Evolutionary conservation across 495 filamentous ascomycete genomes (phyloP).

Genomic region (Aspergillus affinis): DNA sequence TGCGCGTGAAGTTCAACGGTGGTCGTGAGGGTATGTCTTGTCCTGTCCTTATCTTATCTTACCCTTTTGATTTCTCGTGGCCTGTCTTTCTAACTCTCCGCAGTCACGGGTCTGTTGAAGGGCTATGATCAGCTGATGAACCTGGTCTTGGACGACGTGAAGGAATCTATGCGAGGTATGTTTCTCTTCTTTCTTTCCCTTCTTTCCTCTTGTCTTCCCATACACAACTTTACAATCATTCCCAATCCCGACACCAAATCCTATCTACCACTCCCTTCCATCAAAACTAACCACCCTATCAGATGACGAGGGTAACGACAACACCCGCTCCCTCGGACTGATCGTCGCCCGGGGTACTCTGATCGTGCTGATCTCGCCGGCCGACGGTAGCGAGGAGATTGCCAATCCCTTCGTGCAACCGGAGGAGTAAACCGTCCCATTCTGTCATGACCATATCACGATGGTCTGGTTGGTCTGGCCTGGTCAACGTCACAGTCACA

Average conservation of each 20-base stretch:
- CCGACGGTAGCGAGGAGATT: slow-evolving; percentile 94
- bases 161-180: slow-evolving; percentile 82
- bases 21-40: slow-evolving; percentile 80
- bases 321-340: slow-evolving; percentile 79
- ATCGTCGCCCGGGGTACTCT: slow-evolving; percentile 91
- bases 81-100: slow-evolving; percentile 8
- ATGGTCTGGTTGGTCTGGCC: no score
- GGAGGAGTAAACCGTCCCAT: slow-evolving; percentile 49
- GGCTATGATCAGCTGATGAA: slow-evolving; percentile 98
- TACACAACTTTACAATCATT: no score
- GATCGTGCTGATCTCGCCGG: slow-evolving; percentile 85
- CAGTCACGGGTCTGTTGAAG: slow-evolving; percentile 86
- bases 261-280: not conserved
- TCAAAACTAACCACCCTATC: slow-evolving; percentile 16
- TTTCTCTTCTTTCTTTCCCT: slow-evolving; percentile 1
- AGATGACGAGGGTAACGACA: slow-evolving; percentile 90
- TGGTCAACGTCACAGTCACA: no score
- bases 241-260: no score
- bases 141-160: slow-evolving; percentile 89
- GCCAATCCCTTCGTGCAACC: slow-evolving; percentile 84
- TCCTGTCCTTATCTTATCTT: slow-evolving; percentile 21
- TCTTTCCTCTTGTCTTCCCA: not conserved
- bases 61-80: slow-evolving; percentile 10
- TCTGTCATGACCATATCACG: not conserved
- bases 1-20: slow-evolving; percentile 94